Percentiles rank a stretch among this genome's conserved stretches.
Conservation (phyloP, 768 basidiomycete genomes). For the Clitopilus passeckerianus region DNA sequence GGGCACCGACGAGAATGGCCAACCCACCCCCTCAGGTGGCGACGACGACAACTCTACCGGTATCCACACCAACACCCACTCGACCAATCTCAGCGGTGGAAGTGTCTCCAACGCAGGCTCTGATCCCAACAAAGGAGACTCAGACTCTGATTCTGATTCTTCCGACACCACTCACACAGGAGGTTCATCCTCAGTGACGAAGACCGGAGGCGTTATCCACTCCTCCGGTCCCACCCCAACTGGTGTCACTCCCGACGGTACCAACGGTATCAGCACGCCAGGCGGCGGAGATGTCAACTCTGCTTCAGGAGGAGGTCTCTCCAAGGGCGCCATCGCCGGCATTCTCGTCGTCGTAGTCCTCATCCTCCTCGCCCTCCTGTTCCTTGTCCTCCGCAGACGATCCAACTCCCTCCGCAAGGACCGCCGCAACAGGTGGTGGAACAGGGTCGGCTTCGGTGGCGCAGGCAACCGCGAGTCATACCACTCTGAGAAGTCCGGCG, state of each 20-base stretch:
- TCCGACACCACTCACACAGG: neutral
- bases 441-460: conserved; percentile 10
- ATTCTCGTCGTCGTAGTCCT: conserved; percentile 32
- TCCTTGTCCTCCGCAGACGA: conserved; percentile 45
- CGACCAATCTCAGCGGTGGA: neutral
- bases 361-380: conserved; percentile 24
- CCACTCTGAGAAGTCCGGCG: conserved; percentile 18
- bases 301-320: conserved; percentile 20
- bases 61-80: conserved; percentile 1
- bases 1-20: neutral
- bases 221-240: conserved; percentile 9
- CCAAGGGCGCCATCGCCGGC: conserved; percentile 43
- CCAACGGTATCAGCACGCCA: neutral
- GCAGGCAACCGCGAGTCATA: conserved; percentile 12
- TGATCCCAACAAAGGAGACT: neutral
- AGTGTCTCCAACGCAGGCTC: neutral
- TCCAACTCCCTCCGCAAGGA: conserved; percentile 35
- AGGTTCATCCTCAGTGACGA: neutral
- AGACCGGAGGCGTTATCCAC: neutral
- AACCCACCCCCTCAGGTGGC: conserved; percentile 2
- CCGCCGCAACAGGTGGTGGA: conserved; percentile 44
- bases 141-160: neutral
- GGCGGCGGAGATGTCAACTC: conserved; percentile 9
- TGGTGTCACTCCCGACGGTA: conserved; percentile 1
- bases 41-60: conserved; percentile 2